phyloP scores from a whole-genome alignment of 345 rosid genomes.

The Jatropha curcas region DNA sequence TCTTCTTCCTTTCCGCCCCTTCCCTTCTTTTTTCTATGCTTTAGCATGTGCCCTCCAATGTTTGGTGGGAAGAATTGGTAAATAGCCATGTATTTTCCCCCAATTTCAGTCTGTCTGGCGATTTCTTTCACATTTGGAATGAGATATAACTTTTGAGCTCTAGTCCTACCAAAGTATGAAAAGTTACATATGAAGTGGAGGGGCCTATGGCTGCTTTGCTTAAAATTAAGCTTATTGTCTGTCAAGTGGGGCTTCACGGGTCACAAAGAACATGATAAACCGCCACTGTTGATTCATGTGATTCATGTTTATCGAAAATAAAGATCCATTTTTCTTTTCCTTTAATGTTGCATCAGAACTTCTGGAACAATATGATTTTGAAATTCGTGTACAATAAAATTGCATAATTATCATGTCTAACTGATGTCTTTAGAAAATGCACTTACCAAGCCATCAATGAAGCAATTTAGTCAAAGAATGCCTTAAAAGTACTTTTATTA shows the following conservation, averaged over 20 bases:
- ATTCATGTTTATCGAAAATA: neutral
- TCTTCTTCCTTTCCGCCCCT: neutral
- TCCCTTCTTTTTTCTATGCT: neutral
- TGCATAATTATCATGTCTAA: neutral
- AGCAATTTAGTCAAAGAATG: neutral
- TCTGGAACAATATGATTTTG: neutral
- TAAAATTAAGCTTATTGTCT: neutral
- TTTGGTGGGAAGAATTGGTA: constrained; percentile 7
- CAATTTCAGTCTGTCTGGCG: neutral
- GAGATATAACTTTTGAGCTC: constrained; percentile 8
- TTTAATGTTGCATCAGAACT: neutral
- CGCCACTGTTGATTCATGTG: neutral
- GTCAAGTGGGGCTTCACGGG: constrained; percentile 6
- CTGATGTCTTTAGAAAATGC: neutral
- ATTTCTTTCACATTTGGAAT: neutral
- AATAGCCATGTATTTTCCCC: neutral
- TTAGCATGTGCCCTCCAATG: neutral
- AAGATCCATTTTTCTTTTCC: neutral
- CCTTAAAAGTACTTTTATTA: neutral
- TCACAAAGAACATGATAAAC: constrained; percentile 6
- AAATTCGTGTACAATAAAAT: neutral
- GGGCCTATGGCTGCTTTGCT: neutral
- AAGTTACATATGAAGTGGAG: constrained; percentile 16
- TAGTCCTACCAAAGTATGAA: constrained; percentile 1
- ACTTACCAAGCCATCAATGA: neutral